These are phyloP conservation scores for Pythium sukuiense DNA, from an alignment of 352 stramenopile species.

Conservation along the genomic window DNA sequence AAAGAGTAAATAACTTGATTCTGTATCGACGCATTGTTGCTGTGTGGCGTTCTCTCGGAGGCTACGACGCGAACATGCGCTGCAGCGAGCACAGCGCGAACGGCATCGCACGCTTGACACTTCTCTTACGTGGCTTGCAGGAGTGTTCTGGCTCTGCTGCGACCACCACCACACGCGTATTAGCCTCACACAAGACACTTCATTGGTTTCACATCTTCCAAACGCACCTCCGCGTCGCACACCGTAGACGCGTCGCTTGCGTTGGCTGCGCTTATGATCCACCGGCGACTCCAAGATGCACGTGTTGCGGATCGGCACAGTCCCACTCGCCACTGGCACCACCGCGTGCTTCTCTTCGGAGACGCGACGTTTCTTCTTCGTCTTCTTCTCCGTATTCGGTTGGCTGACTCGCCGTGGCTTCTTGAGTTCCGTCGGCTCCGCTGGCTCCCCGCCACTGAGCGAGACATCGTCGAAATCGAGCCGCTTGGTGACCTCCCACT, in stretches of 20 bases:
- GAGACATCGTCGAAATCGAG: conserved; percentile 21
- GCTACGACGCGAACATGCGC: conserved; percentile 45
- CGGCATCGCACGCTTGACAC: conserved; percentile 3
- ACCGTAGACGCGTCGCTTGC: conserved; percentile 15
- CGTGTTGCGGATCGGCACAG: conserved; percentile 22
- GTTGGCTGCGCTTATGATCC: conserved; percentile 4
- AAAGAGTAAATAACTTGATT: not conserved
- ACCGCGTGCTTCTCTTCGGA: not conserved
- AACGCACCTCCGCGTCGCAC: conserved; percentile 13
- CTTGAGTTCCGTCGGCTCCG: not conserved
- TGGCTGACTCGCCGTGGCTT: not conserved
- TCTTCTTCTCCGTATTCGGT: not conserved
- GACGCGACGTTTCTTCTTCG: not conserved
- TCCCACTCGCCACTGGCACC: not conserved
- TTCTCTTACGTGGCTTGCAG: conserved; percentile 18
- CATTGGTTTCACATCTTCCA: not conserved
- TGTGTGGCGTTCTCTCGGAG: not conserved
- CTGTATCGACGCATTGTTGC: not conserved
- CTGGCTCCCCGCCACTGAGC: conserved; percentile 1
- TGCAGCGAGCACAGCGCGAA: conserved; percentile 36
- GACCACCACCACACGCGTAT: not conserved
- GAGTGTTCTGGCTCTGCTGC: conserved; percentile 5
- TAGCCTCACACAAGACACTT: not conserved
- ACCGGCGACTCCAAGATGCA: conserved; percentile 28
- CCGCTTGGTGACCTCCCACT: conserved; percentile 17